Evolutionary conservation across 345 rosid genomes (phyloP), one percentile per base, ranked within the genome.

Genomic region (Stellera chamaejasme): DNA sequence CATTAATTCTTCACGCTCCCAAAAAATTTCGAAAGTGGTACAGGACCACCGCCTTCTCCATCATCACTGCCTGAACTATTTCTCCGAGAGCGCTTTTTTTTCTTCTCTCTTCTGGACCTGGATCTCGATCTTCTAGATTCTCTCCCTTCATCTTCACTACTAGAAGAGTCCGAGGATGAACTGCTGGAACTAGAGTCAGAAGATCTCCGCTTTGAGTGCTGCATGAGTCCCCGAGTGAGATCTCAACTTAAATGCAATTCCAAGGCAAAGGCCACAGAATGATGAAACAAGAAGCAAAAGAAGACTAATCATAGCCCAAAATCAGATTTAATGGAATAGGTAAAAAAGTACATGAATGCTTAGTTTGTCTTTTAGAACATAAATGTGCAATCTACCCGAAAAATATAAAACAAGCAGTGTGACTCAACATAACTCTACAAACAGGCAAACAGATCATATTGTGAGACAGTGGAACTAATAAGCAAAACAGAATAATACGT

Each of bases 21-120:
- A 55, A 94, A 94, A 86, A 90, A 87, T 74, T 64, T 90, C 36
- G 99, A 90, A 54, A 94, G 95, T 5, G 93, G 93, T 13, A 94
- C 85, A 12, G 96, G 97, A 39, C 96, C 97, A 58, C 69, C 82
- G 0, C 69, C 70, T 55, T 62, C 85, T 42, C 83, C 82, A 48
- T 71, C 78, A 10, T 64, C 77, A 23, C 63, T 72, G 56, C 75
- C 59, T 7, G 75, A 72, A 60, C 58, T 78, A 75, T 82, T 90
- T 72, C 60, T 73, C 71, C 78, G 75, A 54, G 91, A 77, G 62
- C 73, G 91, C 78, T 78, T 87, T 82, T 77, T 94, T 59, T 84
- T 87, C 71, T 81, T 87, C 75, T 64, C 80, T 75, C 78, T 77
- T 64, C 67, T 85, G 12, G 87, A 83, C 75, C 84, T 82, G n/a